A percentile compares a stretch with the other conserved stretches of the same genome.
phyloP scores from a whole-genome alignment of 768 basidiomycete genomes.

The Glaciozyma martinii region DNA sequence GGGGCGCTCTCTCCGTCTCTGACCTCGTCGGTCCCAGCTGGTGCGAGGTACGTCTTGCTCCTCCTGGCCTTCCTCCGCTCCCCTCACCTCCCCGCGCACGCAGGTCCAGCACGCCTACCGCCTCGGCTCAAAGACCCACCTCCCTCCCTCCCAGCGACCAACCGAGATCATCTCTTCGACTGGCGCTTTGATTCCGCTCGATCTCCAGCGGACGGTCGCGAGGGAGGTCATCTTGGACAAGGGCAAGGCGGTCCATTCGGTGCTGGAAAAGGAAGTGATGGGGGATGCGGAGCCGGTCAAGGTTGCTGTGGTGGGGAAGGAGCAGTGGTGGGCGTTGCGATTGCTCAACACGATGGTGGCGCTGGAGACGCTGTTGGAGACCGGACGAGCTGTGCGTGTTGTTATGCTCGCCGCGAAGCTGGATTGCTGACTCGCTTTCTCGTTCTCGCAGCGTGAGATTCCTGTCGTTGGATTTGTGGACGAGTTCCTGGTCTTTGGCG shows the following conservation, averaged over 20 bases:
- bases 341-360: conserved; percentile 63
- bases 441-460: conserved; percentile 54
- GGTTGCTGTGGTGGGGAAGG: conserved; percentile 49
- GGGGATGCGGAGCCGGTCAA: conserved; percentile 48
- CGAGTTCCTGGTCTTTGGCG: conserved; percentile 56
- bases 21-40: conserved; percentile 16
- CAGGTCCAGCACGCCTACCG: conserved; percentile 25
- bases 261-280: conserved; percentile 61
- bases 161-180: conserved; percentile 1
- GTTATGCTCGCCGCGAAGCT: conserved; percentile 36
- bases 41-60: conserved; percentile 12
- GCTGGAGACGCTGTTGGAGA: conserved; percentile 47
- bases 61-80: too few species aligned
- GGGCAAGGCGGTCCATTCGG: conserved; percentile 66
- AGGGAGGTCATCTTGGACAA: conserved; percentile 48
- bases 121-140: conserved; percentile 15
- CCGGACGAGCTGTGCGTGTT: conserved; percentile 13
- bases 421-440: neutral
- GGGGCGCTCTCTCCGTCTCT: conserved; percentile 17
- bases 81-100: neutral
- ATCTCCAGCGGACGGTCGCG: conserved; percentile 52
- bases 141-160: conserved; percentile 16
- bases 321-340: conserved; percentile 69
- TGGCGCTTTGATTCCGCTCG: conserved; percentile 15
- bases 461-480: conserved; percentile 71